Percentiles rank a stretch among this genome's conserved stretches.
Evolutionary conservation across 1,284 basidiomycete genomes (phyloP).

Genomic region (Gomphus bonarii): DNA sequence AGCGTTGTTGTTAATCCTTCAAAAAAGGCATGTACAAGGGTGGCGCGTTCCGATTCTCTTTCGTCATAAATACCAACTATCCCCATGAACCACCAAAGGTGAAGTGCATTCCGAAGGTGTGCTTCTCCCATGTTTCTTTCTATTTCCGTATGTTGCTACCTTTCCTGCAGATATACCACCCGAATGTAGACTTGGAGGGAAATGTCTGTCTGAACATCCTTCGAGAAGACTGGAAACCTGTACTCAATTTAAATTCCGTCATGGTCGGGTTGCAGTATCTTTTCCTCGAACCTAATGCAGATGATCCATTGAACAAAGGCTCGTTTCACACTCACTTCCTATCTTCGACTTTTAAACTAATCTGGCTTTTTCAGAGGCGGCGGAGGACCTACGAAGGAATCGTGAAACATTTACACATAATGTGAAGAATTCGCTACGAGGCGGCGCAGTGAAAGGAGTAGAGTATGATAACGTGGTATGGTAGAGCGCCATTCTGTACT

Average conservation of each 20-base stretch:
- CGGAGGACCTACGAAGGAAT: conserved; percentile 81
- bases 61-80: conserved; percentile 95
- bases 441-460: conserved; percentile 63
- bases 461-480: conserved; percentile 65
- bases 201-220: conserved; percentile 97
- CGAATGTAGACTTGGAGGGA: conserved; percentile 95
- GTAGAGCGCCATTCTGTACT: not conserved
- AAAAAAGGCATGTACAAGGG: conserved; percentile 94
- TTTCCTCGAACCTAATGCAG: conserved; percentile 97
- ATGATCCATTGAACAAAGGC: conserved; percentile 99
- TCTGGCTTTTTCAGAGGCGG: conserved; percentile 59
- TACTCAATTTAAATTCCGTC: conserved; percentile 92
- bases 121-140: conserved; percentile 18
- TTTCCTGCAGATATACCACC: conserved; percentile 84
- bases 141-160: conserved; percentile 9
- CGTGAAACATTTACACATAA: conserved; percentile 73
- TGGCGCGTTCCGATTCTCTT: conserved; percentile 88
- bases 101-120: conserved; percentile 89
- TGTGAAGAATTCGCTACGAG: conserved; percentile 78
- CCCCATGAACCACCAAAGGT: conserved; percentile 99
- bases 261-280: conserved; percentile 98
- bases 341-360: not conserved
- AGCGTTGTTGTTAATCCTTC: conserved; percentile 7
- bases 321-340: conserved; percentile 18
- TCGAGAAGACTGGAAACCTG: conserved; percentile 99